phyloP scores from a whole-genome alignment of 2,329 filamentous ascomycete species.

The Drechslera avenae region DNA sequence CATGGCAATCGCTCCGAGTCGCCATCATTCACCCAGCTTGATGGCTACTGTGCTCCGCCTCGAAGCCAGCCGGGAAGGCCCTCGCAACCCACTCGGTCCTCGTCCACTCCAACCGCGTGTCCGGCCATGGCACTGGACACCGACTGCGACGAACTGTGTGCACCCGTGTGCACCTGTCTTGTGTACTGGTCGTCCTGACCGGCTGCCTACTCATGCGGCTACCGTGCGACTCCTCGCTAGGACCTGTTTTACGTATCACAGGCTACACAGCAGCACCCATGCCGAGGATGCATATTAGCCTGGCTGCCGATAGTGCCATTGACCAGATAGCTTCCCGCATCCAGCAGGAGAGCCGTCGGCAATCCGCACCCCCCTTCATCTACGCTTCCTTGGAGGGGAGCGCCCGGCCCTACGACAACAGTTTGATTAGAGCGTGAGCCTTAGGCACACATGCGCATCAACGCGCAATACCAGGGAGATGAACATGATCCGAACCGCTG shows the following conservation, averaged over 20 bases:
- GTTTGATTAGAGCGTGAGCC: constrained; percentile 5
- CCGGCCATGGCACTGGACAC: constrained; percentile 19
- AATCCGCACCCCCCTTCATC: constrained; percentile 11
- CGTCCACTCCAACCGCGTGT: constrained; percentile 14
- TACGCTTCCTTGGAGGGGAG: neutral
- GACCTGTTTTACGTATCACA: constrained; percentile 20
- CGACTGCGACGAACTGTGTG: constrained; percentile 15
- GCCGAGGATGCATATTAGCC: constrained; percentile 18
- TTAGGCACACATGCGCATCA: constrained; percentile 10
- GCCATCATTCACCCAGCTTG: constrained; percentile 3
- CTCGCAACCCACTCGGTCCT: constrained; percentile 15
- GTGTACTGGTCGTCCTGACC: constrained; percentile 1
- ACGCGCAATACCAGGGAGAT: constrained; percentile 4
- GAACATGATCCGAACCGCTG: neutral
- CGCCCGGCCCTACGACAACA: constrained; percentile 4
- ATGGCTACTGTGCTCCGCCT: constrained; percentile 16
- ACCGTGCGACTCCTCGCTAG: constrained; percentile 22
- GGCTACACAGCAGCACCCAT: constrained; percentile 15
- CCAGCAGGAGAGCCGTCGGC: constrained; percentile 19
- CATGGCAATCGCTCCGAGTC: neutral
- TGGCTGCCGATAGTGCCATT: constrained; percentile 15
- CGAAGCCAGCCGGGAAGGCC: neutral
- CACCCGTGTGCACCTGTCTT: constrained; percentile 21
- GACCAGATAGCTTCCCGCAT: constrained; percentile 19
- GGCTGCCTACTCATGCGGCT: constrained; percentile 4